These are phyloP conservation scores for Diaporthe citrichinensis DNA, from an alignment of 2,329 filamentous ascomycete species.

Conservation along the genomic window DNA sequence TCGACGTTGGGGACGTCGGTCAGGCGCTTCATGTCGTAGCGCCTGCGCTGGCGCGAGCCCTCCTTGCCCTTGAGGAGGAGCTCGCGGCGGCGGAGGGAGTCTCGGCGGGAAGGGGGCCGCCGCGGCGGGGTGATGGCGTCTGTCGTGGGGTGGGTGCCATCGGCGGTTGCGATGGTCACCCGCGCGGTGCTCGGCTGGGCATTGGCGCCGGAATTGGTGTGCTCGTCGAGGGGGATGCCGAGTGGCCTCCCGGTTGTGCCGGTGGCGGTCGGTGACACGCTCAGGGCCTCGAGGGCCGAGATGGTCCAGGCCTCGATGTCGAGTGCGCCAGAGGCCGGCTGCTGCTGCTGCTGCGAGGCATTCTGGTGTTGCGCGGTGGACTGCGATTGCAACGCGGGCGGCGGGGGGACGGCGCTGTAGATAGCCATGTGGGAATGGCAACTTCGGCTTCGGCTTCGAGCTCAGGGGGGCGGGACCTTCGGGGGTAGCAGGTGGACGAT, in stretches of 20 bases:
- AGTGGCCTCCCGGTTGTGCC: constrained; percentile 73
- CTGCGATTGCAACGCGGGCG: constrained; percentile 39
- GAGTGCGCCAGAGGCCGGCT: constrained; percentile 54
- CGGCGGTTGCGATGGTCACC: constrained; percentile 44
- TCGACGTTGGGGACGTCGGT: constrained; percentile 88
- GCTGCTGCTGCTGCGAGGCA: constrained; percentile 42
- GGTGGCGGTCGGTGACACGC: constrained; percentile 66
- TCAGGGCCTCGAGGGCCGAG: constrained; percentile 68
- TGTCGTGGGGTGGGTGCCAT: constrained; percentile 17
- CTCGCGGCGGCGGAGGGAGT: constrained; percentile 75
- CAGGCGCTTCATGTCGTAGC: constrained; percentile 96
- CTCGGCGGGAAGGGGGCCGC: constrained; percentile 65
- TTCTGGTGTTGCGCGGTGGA: constrained; percentile 43
- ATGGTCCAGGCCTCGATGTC: constrained; percentile 79
- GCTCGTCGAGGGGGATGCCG: constrained; percentile 81
- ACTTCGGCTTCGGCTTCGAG: not conserved
- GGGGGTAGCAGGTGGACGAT: not conserved
- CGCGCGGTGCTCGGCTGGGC: constrained; percentile 38
- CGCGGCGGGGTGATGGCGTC: constrained; percentile 53
- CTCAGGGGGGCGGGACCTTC: not conserved
- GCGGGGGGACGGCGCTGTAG: constrained; percentile 52
- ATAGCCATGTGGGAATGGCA: constrained; percentile 48
- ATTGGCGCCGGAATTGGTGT: constrained; percentile 49
- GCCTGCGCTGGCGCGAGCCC: constrained; percentile 85
- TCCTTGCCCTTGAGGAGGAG: constrained; percentile 90